These are phyloP conservation scores for Hippophae tibetana DNA, from an alignment of 306 rosid genomes.

Conservation along the genomic window DNA sequence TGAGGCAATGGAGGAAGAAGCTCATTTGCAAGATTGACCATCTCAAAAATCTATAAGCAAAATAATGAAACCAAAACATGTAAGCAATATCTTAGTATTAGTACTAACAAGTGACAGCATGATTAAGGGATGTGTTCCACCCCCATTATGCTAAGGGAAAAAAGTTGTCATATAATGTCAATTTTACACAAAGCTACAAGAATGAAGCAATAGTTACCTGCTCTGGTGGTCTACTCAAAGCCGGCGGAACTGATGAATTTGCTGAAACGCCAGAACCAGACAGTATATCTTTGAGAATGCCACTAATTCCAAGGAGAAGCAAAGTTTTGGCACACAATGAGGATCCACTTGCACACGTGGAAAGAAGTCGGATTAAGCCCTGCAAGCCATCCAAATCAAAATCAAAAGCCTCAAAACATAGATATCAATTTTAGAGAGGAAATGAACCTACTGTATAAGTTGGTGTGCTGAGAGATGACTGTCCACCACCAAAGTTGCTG, in stretches of 20 bases:
- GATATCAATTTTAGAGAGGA: slow-evolving; percentile 6
- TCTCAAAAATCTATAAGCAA: slow-evolving; percentile 69
- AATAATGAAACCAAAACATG: background rate
- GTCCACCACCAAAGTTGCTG: slow-evolving; percentile 94
- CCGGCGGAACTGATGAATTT: slow-evolving; percentile 74
- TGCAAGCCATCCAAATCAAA: slow-evolving; percentile 41
- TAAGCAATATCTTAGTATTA: background rate
- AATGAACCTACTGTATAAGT: slow-evolving; percentile 70
- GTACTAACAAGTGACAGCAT: background rate
- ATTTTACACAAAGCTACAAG: background rate
- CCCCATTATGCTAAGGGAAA: background rate
- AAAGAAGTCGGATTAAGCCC: slow-evolving; percentile 95
- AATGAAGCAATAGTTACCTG: slow-evolving; percentile 42
- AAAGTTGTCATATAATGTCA: too few relatives aligned
- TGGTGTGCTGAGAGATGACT: slow-evolving; percentile 86
- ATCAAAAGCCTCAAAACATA: slow-evolving; percentile 1
- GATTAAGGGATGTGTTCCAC: background rate
- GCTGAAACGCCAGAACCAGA: slow-evolving; percentile 80
- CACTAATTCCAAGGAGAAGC: slow-evolving; percentile 86
- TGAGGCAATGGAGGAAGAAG: slow-evolving; percentile 93
- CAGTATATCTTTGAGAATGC: slow-evolving; percentile 82
- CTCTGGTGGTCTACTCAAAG: slow-evolving; percentile 79
- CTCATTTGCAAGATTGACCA: slow-evolving; percentile 93
- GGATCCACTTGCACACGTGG: slow-evolving; percentile 96
- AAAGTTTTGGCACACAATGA: slow-evolving; percentile 86